These are phyloP conservation scores for Oenanthe javanica DNA, from an alignment of 140 eudicot species.

Conservation along the genomic window DNA sequence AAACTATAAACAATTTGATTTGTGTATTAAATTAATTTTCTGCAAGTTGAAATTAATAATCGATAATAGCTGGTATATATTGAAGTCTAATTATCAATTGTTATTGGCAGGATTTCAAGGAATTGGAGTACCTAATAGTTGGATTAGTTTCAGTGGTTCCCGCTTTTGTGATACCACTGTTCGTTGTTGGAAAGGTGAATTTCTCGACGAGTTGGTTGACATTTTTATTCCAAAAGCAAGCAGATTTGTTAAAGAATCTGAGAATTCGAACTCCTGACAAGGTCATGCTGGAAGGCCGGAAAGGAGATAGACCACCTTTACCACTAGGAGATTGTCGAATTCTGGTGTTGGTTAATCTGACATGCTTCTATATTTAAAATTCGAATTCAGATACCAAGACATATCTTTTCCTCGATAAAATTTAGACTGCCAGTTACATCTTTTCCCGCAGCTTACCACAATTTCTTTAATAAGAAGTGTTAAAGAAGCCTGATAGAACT, in stretches of 20 bases:
- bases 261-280: too few species aligned
- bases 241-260: not conserved
- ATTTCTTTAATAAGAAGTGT: not conserved
- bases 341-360: not conserved
- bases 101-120: constrained; percentile 63
- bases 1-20: too few species aligned
- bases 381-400: too few species aligned
- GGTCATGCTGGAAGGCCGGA: too few species aligned
- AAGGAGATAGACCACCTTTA: not conserved
- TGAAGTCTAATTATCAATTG: constrained; percentile 6
- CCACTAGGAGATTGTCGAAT: not conserved
- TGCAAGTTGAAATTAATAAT: too few species aligned
- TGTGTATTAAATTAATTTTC: too few species aligned
- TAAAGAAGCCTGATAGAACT: not conserved
- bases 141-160: constrained; percentile 79
- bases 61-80: not conserved
- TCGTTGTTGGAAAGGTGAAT: constrained; percentile 72
- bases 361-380: not conserved
- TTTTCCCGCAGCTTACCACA: not conserved
- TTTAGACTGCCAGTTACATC: not conserved
- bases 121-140: constrained; percentile 76
- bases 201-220: not conserved
- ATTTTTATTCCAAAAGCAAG: not conserved
- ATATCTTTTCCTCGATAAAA: not conserved
- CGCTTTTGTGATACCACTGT: constrained; percentile 64